These are phyloP conservation scores for Capsicum chinense DNA, from an alignment of 257 asterid species.

Conservation along the genomic window DNA sequence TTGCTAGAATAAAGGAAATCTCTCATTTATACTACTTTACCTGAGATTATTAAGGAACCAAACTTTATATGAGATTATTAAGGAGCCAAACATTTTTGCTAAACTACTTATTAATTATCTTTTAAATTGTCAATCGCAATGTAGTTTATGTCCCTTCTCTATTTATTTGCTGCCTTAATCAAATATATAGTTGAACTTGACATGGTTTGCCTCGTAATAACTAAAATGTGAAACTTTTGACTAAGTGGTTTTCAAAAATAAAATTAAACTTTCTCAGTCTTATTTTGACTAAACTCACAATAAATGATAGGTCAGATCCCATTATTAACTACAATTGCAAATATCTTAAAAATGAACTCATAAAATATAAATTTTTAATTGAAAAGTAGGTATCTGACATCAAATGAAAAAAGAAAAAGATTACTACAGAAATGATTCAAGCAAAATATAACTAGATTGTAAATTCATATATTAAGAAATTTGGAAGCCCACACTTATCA, in stretches of 20 bases:
- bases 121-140: background rate
- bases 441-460: no score
- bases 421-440: no score
- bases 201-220: background rate
- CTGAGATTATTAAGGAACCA: background rate
- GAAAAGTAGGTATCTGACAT: no score
- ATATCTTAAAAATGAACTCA: no score
- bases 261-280: background rate
- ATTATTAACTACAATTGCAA: no score
- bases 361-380: no score
- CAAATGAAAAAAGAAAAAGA: no score
- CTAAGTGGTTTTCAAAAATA: background rate
- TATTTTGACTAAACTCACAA: background rate
- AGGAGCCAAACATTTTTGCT: background rate
- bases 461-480: no score
- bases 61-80: background rate
- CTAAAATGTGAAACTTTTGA: background rate
- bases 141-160: background rate
- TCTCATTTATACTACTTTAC: background rate
- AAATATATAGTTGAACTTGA: background rate
- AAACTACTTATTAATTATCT: background rate
- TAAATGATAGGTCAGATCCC: no score
- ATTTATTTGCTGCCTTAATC: background rate
- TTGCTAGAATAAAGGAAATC: background rate
- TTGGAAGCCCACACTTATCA: no score